These are phyloP conservation scores for Scenedesmus sp. DNA, from an alignment of 163 green algal species.

Conservation along the genomic window DNA sequence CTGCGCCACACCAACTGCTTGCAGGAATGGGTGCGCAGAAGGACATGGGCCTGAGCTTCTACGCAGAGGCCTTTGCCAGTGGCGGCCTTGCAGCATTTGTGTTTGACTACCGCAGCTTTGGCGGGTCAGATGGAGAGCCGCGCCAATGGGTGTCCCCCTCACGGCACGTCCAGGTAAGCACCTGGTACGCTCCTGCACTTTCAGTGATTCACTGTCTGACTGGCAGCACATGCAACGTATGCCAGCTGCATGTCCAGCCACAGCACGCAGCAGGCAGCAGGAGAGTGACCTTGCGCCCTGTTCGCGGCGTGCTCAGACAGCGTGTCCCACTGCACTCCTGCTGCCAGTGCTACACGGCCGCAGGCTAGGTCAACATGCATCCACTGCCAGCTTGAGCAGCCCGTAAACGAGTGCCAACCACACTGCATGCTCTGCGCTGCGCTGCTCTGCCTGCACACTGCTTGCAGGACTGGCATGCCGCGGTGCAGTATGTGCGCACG, in stretches of 20 bases:
- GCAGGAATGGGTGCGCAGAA: constrained; percentile 50
- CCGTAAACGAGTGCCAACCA: not conserved
- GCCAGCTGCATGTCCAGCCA: no score
- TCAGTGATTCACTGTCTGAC: no score
- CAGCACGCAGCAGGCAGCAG: no score
- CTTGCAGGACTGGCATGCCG: constrained; percentile 57
- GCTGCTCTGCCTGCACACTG: not conserved
- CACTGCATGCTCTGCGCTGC: not conserved
- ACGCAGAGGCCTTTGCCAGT: constrained; percentile 28
- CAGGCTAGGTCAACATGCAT: not conserved
- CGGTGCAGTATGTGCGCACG: constrained; percentile 41
- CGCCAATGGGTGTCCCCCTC: constrained; percentile 56
- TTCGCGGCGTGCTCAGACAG: not conserved
- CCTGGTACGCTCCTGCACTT: not conserved
- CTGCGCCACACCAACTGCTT: not conserved
- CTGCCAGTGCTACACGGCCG: not conserved
- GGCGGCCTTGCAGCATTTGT: constrained; percentile 43
- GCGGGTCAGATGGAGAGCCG: constrained; percentile 57
- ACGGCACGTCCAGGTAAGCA: constrained; percentile 37
- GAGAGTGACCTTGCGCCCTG: not conserved
- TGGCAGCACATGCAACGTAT: no score
- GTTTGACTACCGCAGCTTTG: constrained; percentile 58
- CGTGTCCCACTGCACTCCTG: not conserved
- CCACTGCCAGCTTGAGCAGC: not conserved
- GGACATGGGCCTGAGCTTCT: constrained; percentile 51